Conservation (phyloP, 306 rosid species). For the Quercus rubra region DNA sequence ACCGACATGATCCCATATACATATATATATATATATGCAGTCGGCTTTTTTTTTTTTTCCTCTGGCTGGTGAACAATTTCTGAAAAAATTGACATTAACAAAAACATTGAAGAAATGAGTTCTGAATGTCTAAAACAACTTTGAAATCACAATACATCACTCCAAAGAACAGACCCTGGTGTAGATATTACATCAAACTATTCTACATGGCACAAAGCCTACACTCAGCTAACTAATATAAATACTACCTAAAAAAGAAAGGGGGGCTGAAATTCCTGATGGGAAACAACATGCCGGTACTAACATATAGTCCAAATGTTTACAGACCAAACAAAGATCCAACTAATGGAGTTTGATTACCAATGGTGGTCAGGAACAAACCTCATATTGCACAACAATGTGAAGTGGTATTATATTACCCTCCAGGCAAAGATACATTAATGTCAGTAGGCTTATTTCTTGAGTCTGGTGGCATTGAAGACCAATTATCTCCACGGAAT, state of each 20-base stretch:
- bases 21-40: too few species aligned
- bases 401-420: conserved; percentile 21
- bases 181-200: conserved; percentile 49
- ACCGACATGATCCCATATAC: too few species aligned
- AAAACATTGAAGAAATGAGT: background rate
- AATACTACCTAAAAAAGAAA: conserved; percentile 28
- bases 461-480: conserved; percentile 55
- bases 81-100: background rate
- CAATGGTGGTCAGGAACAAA: conserved; percentile 34
- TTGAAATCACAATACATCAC: conserved; percentile 36
- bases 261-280: conserved; percentile 11
- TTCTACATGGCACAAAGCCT: conserved; percentile 41
- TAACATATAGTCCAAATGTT: conserved; percentile 24
- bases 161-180: conserved; percentile 31
- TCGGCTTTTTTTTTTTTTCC: too few species aligned
- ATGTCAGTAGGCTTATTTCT: conserved; percentile 65
- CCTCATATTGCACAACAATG: conserved; percentile 5
- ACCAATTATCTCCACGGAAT: conserved; percentile 68
- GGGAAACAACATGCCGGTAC: conserved; percentile 24
- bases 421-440: conserved; percentile 64
- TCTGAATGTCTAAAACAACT: conserved; percentile 3
- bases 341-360: conserved; percentile 34
- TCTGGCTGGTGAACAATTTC: background rate
- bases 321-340: conserved; percentile 44
- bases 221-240: conserved; percentile 29